Conservation (phyloP, 2,329 filamentous ascomycete species). For the Penicillium carneum region DNA sequence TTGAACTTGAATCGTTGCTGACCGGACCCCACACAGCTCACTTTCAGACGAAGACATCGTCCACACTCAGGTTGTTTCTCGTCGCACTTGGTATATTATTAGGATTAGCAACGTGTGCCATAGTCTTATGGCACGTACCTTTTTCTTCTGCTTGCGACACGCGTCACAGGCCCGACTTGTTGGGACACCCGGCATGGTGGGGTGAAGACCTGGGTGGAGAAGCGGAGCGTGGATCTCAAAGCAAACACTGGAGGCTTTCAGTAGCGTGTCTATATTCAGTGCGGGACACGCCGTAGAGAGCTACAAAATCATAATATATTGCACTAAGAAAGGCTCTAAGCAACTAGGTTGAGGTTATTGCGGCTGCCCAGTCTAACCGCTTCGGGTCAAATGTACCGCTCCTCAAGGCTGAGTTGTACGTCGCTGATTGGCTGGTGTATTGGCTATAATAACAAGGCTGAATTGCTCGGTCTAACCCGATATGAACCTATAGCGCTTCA, state of each 20-base stretch:
- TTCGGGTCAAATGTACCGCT: slow-evolving; percentile 27
- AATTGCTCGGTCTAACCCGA: background rate
- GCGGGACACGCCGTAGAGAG: too few species aligned
- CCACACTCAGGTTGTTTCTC: slow-evolving; percentile 55
- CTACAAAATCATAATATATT: background rate
- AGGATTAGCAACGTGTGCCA: background rate
- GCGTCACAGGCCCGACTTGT: slow-evolving; percentile 60
- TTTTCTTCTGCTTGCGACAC: slow-evolving; percentile 63
- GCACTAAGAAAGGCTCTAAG: background rate
- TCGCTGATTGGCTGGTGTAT: slow-evolving; percentile 16
- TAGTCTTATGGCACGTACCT: slow-evolving; percentile 46
- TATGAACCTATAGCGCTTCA: slow-evolving; percentile 6
- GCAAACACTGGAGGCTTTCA: slow-evolving; percentile 7
- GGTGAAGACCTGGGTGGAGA: slow-evolving; percentile 1
- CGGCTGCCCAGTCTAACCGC: slow-evolving; percentile 22
- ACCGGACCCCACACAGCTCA: slow-evolving; percentile 57
- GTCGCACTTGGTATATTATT: slow-evolving; percentile 55
- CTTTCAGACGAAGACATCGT: slow-evolving; percentile 56
- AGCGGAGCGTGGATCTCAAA: slow-evolving; percentile 14
- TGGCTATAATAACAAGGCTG: background rate
- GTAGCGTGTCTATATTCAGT: background rate
- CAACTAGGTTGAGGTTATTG: background rate
- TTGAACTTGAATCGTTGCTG: slow-evolving; percentile 61
- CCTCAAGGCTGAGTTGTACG: slow-evolving; percentile 2
- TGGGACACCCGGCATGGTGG: slow-evolving; percentile 60